Evolutionary conservation across 139 green algal species (phyloP).

Genomic region (Coelastrella sp.): DNA sequence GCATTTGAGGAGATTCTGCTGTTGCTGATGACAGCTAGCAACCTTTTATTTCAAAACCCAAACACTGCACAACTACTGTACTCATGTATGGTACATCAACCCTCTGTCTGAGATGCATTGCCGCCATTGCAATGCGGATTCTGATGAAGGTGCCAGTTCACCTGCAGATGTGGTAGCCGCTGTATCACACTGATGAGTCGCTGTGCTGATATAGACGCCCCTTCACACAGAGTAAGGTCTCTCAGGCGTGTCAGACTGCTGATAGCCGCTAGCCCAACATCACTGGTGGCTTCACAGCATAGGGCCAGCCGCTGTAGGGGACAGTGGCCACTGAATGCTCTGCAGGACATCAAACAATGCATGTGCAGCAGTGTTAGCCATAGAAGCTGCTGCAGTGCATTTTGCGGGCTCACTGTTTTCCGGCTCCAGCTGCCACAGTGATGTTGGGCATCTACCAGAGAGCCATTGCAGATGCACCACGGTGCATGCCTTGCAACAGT

Average conservation of each 20-base stretch:
- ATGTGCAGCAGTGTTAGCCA: background rate
- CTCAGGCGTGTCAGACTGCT: conserved; percentile 21
- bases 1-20: background rate
- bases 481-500: background rate
- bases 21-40: too few relatives aligned
- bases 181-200: conserved; percentile 5
- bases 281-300: conserved; percentile 20
- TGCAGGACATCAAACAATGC: background rate
- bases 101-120: too few relatives aligned
- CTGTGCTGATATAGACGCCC: background rate
- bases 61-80: background rate
- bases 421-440: too few relatives aligned
- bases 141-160: too few relatives aligned
- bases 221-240: conserved; percentile 34
- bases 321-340: conserved; percentile 30
- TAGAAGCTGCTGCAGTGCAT: background rate
- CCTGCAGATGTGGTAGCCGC: conserved; percentile 26
- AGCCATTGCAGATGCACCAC: background rate
- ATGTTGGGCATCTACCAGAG: too few relatives aligned
- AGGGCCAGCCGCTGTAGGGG: background rate
- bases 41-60: too few relatives aligned
- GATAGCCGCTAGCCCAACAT: conserved; percentile 31
- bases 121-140: too few relatives aligned
- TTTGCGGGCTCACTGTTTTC: background rate
- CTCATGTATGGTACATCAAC: background rate